Evolutionary conservation across 2,329 filamentous ascomycete genomes (phyloP).

Genomic region (Capronia americana): DNA sequence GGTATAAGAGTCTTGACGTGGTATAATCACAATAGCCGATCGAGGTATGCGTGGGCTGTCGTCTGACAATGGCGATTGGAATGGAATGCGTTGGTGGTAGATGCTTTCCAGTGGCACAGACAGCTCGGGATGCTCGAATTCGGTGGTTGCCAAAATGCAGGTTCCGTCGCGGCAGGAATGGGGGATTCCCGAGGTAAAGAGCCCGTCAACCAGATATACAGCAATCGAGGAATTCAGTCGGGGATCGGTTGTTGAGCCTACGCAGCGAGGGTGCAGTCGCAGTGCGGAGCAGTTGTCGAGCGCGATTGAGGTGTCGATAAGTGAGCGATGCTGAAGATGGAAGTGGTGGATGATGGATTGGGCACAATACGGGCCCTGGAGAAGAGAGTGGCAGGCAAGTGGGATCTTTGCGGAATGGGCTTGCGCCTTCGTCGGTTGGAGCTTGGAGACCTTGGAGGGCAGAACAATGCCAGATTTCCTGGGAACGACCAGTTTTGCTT

Average conservation of each 20-base stretch:
- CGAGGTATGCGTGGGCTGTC: slow-evolving; percentile 13
- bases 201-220: background rate
- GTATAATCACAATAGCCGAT: background rate
- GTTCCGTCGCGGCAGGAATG: slow-evolving; percentile 6
- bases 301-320: background rate
- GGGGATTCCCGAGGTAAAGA: slow-evolving; percentile 4
- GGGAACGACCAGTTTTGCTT: slow-evolving; percentile 3
- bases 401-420: background rate
- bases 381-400: slow-evolving; percentile 6
- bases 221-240: background rate
- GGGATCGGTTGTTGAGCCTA: background rate
- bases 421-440: slow-evolving; percentile 3
- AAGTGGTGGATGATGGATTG: background rate
- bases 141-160: slow-evolving; percentile 19
- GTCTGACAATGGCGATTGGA: slow-evolving; percentile 14
- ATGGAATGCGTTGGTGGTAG: slow-evolving; percentile 24
- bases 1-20: background rate
- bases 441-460: background rate
- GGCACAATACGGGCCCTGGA: background rate
- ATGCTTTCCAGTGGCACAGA: slow-evolving; percentile 22
- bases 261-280: background rate
- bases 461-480: slow-evolving; percentile 4
- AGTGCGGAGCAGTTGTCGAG: background rate
- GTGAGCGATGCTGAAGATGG: background rate
- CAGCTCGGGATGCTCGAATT: slow-evolving; percentile 10